phyloP scores from a whole-genome alignment of 768 basidiomycete genomes.

The Russula vinacea region DNA sequence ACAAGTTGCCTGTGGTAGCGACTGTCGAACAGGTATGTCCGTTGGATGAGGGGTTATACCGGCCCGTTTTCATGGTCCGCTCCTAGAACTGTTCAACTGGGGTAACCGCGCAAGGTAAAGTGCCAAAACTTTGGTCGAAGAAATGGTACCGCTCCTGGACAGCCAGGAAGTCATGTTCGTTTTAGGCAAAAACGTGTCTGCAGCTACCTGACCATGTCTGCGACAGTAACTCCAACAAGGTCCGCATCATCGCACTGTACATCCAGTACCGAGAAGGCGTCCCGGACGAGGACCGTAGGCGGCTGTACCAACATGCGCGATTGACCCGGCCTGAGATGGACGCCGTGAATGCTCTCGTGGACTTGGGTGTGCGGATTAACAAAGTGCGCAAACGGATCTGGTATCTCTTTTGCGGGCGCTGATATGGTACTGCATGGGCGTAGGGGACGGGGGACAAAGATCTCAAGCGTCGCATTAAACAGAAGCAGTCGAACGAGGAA shows the following conservation, averaged over 20 bases:
- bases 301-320: constrained; percentile 93
- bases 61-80: neutral
- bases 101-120: constrained; percentile 83
- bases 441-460: constrained; percentile 77
- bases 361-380: constrained; percentile 78
- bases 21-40: constrained; percentile 80
- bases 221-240: constrained; percentile 82
- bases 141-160: constrained; percentile 96
- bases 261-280: constrained; percentile 94
- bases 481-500: constrained; percentile 71
- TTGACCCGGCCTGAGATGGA: constrained; percentile 88
- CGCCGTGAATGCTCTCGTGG: constrained; percentile 80
- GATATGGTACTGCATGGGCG: neutral
- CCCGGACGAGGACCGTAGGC: constrained; percentile 93
- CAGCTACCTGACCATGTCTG: constrained; percentile 20
- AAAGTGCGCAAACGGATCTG: constrained; percentile 51
- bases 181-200: neutral
- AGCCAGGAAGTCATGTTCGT: constrained; percentile 75
- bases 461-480: constrained; percentile 76
- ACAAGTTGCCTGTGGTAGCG: constrained; percentile 77
- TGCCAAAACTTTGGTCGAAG: constrained; percentile 91
- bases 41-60: neutral
- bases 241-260: constrained; percentile 93
- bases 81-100: constrained; percentile 92
- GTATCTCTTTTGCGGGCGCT: neutral